Evolutionary conservation across 2,329 filamentous ascomycete genomes (phyloP), one percentile per base, ranked within the genome.

Genomic region (Epichloe scottii): DNA sequence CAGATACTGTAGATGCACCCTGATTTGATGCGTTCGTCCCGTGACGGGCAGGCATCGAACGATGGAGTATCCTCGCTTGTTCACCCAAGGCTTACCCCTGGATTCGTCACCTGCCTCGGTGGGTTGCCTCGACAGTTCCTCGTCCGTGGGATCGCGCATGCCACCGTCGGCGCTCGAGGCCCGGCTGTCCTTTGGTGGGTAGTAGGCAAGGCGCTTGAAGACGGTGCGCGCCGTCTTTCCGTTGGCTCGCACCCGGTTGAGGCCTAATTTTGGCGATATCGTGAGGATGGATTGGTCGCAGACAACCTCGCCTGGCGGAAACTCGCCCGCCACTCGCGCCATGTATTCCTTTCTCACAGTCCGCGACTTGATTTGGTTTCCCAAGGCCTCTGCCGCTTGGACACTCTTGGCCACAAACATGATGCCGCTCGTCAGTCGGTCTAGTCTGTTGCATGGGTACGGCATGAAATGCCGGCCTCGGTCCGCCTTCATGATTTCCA

Each of bases 361-460:
- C 37, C 93, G 78, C 5, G 78, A 78, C 57, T 82, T 79, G 53
- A 98, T 87, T 66, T 95, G 86, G 41, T 76, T 71, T 50, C 84
- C 82, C 58, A 98, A 77, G 34, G 75, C 74, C 56, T 91, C 88
- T 0, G 93, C 91, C 0, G 87, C 87, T 60, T 82, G 79, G 38
- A 83, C 76, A 56, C 87, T 82, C 70, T 98, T 98, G 30, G 85
- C 93, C 59, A 98, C 83, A 66, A 98, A 98, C 91, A 98, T 97
- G 64, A 98, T 87, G 46, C 93, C 93, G 59, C 89, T 95, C 0
- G 93, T 98, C 60, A 98, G 71, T 49, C 93, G 77, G 65, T 98
- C 93, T 30, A 98, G 79, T n/a, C 93, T 77, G 62, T 98, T 95
- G 70, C 91, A 97, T 0, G 93, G 81, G 54, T 79, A 68, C 1